Evolutionary conservation across 768 basidiomycete genomes (phyloP), one percentile per base, ranked within the genome.

Genomic region (Neoboletus subvelutipes): DNA sequence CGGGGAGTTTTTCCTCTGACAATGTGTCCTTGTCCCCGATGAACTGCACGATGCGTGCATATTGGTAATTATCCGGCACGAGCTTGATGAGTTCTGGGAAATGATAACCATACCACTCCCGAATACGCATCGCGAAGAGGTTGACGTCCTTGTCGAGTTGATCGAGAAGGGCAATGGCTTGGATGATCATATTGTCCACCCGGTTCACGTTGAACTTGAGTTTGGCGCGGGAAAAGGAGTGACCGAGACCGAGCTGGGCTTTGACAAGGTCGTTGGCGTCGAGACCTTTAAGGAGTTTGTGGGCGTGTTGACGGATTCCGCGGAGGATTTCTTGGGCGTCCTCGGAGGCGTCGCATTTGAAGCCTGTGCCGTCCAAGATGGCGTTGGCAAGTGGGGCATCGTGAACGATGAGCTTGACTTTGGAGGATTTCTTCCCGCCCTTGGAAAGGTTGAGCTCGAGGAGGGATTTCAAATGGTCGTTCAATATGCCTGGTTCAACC

Each of bases 101-200:
- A 73, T 98, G 96, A 78, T 95, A 98, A 8, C 96, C 96, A 73
- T 98, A 98, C 96, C 96, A 98, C 73, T 98, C 96, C 66, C 96
- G 83, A 50, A 97, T 87, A 34, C 96, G 91, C 96, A 98, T 98
- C 20, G 94, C 90, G 73, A 98, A 98, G 31, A 95, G 85, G 78
- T 98, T 98, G 74, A 98, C 94, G 73, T 98, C 96, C 80, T 98
- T 98, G 83, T 98, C 96, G 67, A 98, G 88, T 68, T 98, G 95
- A 77, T 98, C 96, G 66, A 97, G 90, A 56, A 98, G 87, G 5
- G 95, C 92, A 71, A 98, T 98, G 57, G 96, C 96, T 76, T 98
- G 96, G 65, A 98, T 98, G 76, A 98, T 98, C 96, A 98, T 98
- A 81, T 98, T 97, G 77, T 97, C 94, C 55, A 92, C 84, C 51